phyloP scores from a whole-genome alignment of 257 asterid species.

The Solanum pinnatisectum region DNA sequence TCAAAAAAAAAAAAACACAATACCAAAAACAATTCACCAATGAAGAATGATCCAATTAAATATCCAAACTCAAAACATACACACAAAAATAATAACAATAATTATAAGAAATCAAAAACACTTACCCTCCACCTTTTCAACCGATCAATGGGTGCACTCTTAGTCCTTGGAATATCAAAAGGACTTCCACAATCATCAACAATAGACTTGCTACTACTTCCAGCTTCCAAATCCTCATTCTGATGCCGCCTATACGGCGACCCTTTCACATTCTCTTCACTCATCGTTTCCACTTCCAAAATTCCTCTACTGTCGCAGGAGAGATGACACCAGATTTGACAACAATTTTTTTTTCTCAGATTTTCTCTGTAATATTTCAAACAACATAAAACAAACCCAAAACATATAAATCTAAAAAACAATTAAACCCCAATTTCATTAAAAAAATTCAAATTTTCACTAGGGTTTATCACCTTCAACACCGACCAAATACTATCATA shows the following conservation, averaged over 20 bases:
- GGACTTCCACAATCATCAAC: constrained; percentile 50
- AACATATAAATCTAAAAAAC: neutral
- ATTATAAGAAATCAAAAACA: neutral
- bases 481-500: neutral
- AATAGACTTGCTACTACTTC: constrained; percentile 6
- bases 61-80: neutral
- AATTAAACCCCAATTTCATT: neutral
- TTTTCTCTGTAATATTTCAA: neutral
- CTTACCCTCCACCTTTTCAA: constrained; percentile 87
- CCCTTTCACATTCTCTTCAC: neutral
- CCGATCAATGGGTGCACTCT: constrained; percentile 70
- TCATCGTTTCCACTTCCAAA: neutral
- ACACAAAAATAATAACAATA: neutral
- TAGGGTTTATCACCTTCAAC: neutral
- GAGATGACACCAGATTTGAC: constrained; percentile 42
- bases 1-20: neutral
- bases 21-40: neutral
- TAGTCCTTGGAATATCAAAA: constrained; percentile 66
- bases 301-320: constrained; percentile 47
- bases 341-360: neutral
- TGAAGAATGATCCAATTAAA: neutral
- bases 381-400: neutral
- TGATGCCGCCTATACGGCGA: constrained; percentile 61
- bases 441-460: neutral
- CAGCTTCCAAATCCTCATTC: constrained; percentile 52